These are phyloP conservation scores for Camillea tinctor DNA, from an alignment of 2,329 filamentous ascomycete genomes.

Conservation along the genomic window DNA sequence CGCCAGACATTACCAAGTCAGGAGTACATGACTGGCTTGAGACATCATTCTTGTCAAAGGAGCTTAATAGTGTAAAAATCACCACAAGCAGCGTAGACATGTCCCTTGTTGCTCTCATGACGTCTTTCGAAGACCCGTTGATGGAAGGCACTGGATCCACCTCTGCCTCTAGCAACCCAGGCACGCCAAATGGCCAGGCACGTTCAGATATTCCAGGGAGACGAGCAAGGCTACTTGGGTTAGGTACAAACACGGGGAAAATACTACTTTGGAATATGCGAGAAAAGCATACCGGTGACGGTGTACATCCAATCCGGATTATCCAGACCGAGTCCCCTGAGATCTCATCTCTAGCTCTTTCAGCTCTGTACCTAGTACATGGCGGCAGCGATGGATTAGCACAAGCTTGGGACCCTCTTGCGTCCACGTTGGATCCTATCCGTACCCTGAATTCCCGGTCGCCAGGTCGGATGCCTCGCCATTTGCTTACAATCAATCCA, in stretches of 20 bases:
- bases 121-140: conserved; percentile 75
- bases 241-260: conserved; percentile 76
- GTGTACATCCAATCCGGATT: conserved; percentile 69
- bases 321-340: conserved; percentile 90
- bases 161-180: conserved; percentile 49
- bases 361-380: conserved; percentile 84
- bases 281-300: conserved; percentile 57
- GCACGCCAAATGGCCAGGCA: conserved; percentile 42
- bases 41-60: conserved; percentile 61
- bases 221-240: conserved; percentile 74
- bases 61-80: conserved; percentile 59
- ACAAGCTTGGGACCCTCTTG: conserved; percentile 95
- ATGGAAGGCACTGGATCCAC: conserved; percentile 49
- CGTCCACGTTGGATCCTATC: conserved; percentile 73
- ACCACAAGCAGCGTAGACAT: conserved; percentile 70
- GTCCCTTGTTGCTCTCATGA: conserved; percentile 70
- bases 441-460: conserved; percentile 85
- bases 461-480: conserved; percentile 76
- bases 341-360: conserved; percentile 78
- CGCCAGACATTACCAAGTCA: conserved; percentile 24
- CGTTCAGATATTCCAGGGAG: conserved; percentile 74
- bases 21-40: conserved; percentile 63
- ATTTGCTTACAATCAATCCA: conserved; percentile 55
- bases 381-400: conserved; percentile 94
- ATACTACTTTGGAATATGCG: conserved; percentile 85